Conservation (phyloP, 2,329 filamentous ascomycete genomes). For the Stagonosporopsis cucurbitacearum region DNA sequence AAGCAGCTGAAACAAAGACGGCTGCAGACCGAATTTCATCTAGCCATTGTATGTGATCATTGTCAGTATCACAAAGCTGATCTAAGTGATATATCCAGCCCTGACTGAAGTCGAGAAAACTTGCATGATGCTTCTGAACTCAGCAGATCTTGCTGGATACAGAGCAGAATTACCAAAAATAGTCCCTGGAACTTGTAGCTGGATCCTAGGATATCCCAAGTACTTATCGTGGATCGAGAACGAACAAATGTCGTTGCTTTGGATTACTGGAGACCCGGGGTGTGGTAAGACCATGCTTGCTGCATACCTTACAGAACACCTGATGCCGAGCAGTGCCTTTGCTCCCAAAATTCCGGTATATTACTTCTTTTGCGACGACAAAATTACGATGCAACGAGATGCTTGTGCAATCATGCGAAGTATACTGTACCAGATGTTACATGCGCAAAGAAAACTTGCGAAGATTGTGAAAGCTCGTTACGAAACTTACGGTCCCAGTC, state of each 20-base stretch:
- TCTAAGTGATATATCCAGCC: not conserved
- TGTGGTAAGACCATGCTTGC: not conserved
- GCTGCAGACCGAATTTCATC: not conserved
- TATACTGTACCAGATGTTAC: not conserved
- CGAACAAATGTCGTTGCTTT: not conserved
- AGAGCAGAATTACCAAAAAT: not conserved
- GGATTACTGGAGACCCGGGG: not conserved
- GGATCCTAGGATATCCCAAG: not conserved
- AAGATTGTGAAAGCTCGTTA: not conserved
- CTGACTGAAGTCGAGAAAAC: not conserved
- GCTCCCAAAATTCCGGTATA: not conserved
- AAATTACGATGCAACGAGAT: not conserved
- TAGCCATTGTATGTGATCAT: not conserved
- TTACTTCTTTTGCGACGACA: not conserved
- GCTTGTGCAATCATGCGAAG: not conserved
- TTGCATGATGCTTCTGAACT: constrained; percentile 1
- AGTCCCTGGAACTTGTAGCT: not conserved
- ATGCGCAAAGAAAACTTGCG: not conserved
- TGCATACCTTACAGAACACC: not conserved
- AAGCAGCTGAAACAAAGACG: not conserved
- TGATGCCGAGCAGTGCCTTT: not conserved
- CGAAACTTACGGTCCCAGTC: not conserved
- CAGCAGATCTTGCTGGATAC: not conserved
- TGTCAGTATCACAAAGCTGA: no score
- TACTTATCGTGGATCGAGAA: not conserved